phyloP scores from a whole-genome alignment of 106 monocot species.

The Iris macrosiphon region DNA sequence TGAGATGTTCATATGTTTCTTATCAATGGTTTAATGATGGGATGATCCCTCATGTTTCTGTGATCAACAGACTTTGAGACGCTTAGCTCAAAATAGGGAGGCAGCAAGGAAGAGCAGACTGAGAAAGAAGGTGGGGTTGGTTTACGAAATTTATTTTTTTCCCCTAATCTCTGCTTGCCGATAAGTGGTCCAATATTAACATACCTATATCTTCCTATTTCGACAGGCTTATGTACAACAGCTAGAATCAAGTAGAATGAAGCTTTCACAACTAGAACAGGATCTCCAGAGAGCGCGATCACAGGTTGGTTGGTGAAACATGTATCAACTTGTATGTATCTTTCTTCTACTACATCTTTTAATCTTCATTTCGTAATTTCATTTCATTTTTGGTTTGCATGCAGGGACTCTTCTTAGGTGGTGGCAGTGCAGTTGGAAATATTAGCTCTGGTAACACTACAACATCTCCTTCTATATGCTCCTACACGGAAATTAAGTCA shows the following conservation, averaged over 20 bases:
- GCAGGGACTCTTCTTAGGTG: slow-evolving; percentile 10
- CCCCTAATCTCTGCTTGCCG: not conserved
- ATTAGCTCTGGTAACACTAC: slow-evolving; percentile 59
- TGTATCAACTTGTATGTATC: not conserved
- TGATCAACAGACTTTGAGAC: slow-evolving; percentile 19
- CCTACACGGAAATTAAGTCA: not conserved
- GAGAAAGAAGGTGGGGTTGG: slow-evolving; percentile 28
- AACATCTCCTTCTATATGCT: not conserved
- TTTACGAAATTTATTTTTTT: not conserved
- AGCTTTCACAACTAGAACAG: slow-evolving; percentile 34
- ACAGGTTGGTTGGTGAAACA: slow-evolving; percentile 23
- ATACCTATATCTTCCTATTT: not conserved
- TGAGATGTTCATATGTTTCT: too few species aligned
- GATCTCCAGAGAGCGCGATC: slow-evolving; percentile 40
- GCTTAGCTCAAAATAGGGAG: slow-evolving; percentile 44
- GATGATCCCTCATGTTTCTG: not conserved
- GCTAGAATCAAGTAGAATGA: slow-evolving; percentile 35
- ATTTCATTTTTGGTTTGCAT: not conserved
- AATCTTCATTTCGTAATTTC: not conserved
- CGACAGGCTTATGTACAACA: slow-evolving; percentile 34
- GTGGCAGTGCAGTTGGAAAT: slow-evolving; percentile 46
- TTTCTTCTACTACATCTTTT: not conserved
- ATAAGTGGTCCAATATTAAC: not conserved
- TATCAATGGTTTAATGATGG: too few species aligned
- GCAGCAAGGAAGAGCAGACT: slow-evolving; percentile 39